phyloP scores from a whole-genome alignment of 1,284 basidiomycete species.

The Mycosarcoma mackinlayi region DNA sequence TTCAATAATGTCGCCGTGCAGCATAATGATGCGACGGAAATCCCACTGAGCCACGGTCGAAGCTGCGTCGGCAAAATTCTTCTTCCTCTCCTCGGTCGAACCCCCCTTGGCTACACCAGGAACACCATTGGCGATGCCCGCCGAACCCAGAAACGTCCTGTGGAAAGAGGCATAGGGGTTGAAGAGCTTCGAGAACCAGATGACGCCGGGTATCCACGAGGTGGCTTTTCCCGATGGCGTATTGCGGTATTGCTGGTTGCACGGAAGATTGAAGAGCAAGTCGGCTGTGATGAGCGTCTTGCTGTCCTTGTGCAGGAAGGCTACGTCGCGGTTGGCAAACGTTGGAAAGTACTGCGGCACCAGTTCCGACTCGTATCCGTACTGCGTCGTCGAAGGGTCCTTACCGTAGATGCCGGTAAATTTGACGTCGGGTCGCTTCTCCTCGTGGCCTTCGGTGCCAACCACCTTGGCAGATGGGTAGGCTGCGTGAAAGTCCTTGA shows the following conservation, averaged over 20 bases:
- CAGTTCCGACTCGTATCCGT: slow-evolving; percentile 59
- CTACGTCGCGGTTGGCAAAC: slow-evolving; percentile 85
- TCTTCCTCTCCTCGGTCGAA: slow-evolving; percentile 66
- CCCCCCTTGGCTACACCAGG: slow-evolving; percentile 43
- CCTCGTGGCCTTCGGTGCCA: slow-evolving; percentile 69
- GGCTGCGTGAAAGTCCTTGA: slow-evolving; percentile 60
- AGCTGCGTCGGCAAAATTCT: slow-evolving; percentile 70
- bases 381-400: slow-evolving; percentile 34
- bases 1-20: slow-evolving; percentile 91
- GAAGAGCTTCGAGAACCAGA: slow-evolving; percentile 47
- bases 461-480: slow-evolving; percentile 68
- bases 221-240: slow-evolving; percentile 38
- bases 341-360: slow-evolving; percentile 77
- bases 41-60: slow-evolving; percentile 82
- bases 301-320: slow-evolving; percentile 82
- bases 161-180: slow-evolving; percentile 45
- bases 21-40: slow-evolving; percentile 88
- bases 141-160: slow-evolving; percentile 43
- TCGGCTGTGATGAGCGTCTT: slow-evolving; percentile 88
- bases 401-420: slow-evolving; percentile 67
- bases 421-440: slow-evolving; percentile 69
- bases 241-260: slow-evolving; percentile 76
- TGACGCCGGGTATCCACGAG: slow-evolving; percentile 54
- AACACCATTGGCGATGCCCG: slow-evolving; percentile 38
- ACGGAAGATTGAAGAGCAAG: slow-evolving; percentile 87